Base-by-base conservation (phyloP, 768 basidiomycete genomes). In the Psilocybe tampanensis region DNA sequence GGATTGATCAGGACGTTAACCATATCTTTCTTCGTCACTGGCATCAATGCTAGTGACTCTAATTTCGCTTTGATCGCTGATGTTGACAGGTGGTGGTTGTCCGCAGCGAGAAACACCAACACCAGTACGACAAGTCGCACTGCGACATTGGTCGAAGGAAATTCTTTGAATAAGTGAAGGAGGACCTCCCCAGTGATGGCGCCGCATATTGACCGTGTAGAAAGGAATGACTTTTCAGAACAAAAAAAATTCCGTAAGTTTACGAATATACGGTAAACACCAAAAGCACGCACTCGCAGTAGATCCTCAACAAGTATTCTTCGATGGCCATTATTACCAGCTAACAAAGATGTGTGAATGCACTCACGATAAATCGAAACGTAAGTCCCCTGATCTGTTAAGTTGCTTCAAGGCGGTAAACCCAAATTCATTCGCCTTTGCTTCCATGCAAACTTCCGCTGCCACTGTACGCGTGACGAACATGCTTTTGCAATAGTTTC, bases 401-500 rank as follows among this genome's bases (percentile, higher is more conserved):
- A 92, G 75, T 52, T 75, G 71, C 68, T 89, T 89, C 53, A 92
- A 73, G 32, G 89, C 90, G 39, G 71, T 70, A 68, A 90, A 92
- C 17, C 84, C 89, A 6, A 80, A 72, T 54, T 88, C 85, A 56
- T 92, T 92, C 15, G 76, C 69, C 70, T 86, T 87, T 17, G 86
- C 84, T 69, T 92, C 90, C 87, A 92, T 90, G 64, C 89, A 89
- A 22, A 90, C 81, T 67, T 92, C 90, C 1, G 85, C 89, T 0
- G 89, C 90, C n/a, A 92, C 88, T 12, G 90, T 91, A 44, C 90
- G 85, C 64, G 85, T 89, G 48, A 92, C 76, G 67, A 90, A 92
- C 89, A 92, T 91, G 47, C 90, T 92, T 42, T 33, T 44, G 12
- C n/a, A 44, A 51, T 43, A 26, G 32, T 23, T 39, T 60, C 43